Evolutionary conservation across 129 eudicot genomes (phyloP).

Genomic region (Artemisia tridentata): DNA sequence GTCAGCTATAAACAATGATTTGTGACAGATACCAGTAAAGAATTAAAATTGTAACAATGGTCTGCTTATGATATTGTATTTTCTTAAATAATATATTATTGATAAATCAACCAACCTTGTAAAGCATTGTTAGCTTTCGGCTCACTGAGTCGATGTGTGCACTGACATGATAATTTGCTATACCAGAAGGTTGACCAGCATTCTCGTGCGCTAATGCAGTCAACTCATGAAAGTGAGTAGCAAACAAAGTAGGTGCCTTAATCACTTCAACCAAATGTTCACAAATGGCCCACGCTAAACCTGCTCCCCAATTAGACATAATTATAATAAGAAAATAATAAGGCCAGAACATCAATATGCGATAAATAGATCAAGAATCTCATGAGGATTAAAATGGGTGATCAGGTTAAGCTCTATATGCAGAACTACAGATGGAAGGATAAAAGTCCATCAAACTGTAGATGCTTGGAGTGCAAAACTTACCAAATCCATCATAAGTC

Average conservation of each 20-base stretch:
- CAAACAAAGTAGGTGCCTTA: slow-evolving; percentile 91
- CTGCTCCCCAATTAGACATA: slow-evolving; percentile 40
- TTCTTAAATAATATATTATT: background rate
- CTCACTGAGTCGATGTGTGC: slow-evolving; percentile 89
- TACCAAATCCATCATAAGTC: slow-evolving; percentile 98
- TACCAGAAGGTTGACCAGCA: slow-evolving; percentile 51
- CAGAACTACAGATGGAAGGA: slow-evolving; percentile 1
- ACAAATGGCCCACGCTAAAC: slow-evolving; percentile 99
- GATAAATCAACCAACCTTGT: slow-evolving; percentile 56
- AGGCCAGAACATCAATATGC: background rate
- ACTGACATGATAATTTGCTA: slow-evolving; percentile 92
- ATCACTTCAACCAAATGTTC: slow-evolving; percentile 92
- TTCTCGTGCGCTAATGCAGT: slow-evolving; percentile 80
- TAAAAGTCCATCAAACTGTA: background rate
- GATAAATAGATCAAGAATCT: background rate
- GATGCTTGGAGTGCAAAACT: slow-evolving; percentile 26
- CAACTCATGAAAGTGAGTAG: slow-evolving; percentile 99
- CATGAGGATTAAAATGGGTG: background rate
- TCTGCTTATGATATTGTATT: background rate
- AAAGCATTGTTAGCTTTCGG: slow-evolving; percentile 95
- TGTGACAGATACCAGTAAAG: too few species aligned
- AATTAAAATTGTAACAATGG: background rate
- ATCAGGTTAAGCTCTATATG: background rate
- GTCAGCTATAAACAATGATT: too few species aligned
- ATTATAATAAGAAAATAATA: background rate